Evolutionary conservation across 768 basidiomycete genomes (phyloP).

Genomic region (Melanogaster broomeanus): DNA sequence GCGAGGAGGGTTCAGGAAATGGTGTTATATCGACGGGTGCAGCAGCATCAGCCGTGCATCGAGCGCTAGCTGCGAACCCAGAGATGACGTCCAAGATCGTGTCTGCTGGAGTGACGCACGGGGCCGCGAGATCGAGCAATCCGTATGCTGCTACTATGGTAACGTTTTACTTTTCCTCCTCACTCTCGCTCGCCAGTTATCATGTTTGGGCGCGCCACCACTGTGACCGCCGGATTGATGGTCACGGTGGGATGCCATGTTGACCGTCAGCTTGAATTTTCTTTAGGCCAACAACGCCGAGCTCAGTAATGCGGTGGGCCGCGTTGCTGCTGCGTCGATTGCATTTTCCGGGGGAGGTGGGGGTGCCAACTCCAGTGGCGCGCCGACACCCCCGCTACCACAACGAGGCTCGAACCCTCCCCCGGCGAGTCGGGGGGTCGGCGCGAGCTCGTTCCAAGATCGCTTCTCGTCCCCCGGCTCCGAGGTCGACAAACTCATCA

Average conservation of each 20-base stretch:
- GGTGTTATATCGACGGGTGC: slow-evolving; percentile 24
- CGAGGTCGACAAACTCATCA: slow-evolving; percentile 28
- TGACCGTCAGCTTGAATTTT: not conserved
- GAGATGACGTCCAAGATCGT: slow-evolving; percentile 42
- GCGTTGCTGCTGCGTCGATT: slow-evolving; percentile 58
- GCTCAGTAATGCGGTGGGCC: slow-evolving; percentile 44
- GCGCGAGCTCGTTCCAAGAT: slow-evolving; percentile 26
- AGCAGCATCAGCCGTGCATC: slow-evolving; percentile 45
- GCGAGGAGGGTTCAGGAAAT: slow-evolving; percentile 21
- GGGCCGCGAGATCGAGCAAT: slow-evolving; percentile 34
- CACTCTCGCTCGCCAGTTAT: no score
- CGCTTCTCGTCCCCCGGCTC: slow-evolving; percentile 10
- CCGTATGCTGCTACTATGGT: slow-evolving; percentile 36
- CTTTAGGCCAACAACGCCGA: slow-evolving; percentile 42
- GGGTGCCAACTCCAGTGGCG: no score
- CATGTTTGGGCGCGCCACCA: no score
- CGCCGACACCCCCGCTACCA: slow-evolving; percentile 16
- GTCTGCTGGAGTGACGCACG: slow-evolving; percentile 43
- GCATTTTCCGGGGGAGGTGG: slow-evolving; percentile 35
- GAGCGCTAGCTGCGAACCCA: slow-evolving; percentile 45
- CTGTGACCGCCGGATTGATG: no score
- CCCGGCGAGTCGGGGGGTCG: slow-evolving; percentile 6
- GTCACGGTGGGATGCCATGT: no score
- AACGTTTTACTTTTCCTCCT: slow-evolving; percentile 12
- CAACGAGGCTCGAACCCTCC: slow-evolving; percentile 1